Conservation (phyloP, 257 asterid genomes). For the Scutellaria minor region DNA sequence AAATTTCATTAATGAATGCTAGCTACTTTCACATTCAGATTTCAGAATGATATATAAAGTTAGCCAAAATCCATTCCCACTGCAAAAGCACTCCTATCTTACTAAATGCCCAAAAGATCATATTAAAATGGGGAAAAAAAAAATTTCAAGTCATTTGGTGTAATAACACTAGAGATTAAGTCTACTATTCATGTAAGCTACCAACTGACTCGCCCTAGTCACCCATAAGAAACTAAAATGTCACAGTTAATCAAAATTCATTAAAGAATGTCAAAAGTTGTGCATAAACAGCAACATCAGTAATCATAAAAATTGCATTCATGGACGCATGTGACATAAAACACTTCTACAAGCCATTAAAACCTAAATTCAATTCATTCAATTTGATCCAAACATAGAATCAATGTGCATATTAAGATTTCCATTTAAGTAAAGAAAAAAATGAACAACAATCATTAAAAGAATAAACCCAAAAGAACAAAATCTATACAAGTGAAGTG, state of each 20-base stretch:
- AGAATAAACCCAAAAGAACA: not conserved
- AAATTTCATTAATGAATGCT: not conserved
- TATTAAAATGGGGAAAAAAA: not conserved
- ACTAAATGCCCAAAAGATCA: constrained; percentile 12
- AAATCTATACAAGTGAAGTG: constrained; percentile 5
- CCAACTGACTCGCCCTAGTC: not conserved
- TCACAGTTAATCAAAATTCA: not conserved
- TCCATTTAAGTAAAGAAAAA: constrained; percentile 9
- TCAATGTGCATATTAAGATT: not conserved
- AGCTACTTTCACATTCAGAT: not conserved
- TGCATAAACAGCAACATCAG: not conserved
- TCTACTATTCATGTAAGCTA: not conserved
- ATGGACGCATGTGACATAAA: constrained; percentile 13
- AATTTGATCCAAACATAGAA: not conserved
- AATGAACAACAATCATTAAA: not conserved
- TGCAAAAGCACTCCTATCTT: not conserved
- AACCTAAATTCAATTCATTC: constrained; percentile 5
- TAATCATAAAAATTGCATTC: constrained; percentile 5
- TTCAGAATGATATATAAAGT: not conserved
- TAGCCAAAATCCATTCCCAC: constrained; percentile 5
- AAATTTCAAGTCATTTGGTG: not conserved
- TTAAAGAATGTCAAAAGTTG: not conserved
- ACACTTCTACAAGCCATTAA: not conserved
- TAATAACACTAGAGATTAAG: not conserved
- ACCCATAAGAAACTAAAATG: not conserved